Evolutionary conservation across 768 basidiomycete species (phyloP).

Genomic region (Tulasnella calospora): DNA sequence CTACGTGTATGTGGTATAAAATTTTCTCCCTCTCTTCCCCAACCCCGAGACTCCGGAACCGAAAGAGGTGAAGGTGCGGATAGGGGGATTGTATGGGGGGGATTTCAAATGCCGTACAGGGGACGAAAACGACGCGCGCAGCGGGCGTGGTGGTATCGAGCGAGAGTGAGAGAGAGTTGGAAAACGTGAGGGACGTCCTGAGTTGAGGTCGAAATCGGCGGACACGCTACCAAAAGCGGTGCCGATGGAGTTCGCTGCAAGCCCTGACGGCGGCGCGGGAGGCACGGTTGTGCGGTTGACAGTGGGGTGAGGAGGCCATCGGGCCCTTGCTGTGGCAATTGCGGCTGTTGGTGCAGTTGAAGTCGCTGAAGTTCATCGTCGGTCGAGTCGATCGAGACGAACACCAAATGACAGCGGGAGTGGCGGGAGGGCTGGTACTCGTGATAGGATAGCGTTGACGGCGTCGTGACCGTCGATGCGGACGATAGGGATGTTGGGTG

Average conservation of each 20-base stretch:
- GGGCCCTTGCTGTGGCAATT: neutral
- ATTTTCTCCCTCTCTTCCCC: neutral
- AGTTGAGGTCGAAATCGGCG: neutral
- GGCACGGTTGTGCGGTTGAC: neutral
- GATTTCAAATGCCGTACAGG: neutral
- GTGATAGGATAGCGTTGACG: neutral
- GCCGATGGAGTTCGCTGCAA: neutral
- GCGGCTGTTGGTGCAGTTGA: too few species aligned
- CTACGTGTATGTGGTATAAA: neutral
- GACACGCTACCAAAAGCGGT: neutral
- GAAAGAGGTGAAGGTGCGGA: neutral
- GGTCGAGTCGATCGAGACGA: neutral
- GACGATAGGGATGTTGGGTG: conserved; percentile 5
- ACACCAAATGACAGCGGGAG: neutral
- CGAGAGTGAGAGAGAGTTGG: neutral
- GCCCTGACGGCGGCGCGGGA: neutral
- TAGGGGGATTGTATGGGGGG: neutral
- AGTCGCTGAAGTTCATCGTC: neutral
- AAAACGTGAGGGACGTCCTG: neutral
- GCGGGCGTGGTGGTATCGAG: neutral
- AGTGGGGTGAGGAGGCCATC: neutral
- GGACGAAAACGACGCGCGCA: neutral
- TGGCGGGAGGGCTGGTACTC: neutral
- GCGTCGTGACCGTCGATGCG: neutral
- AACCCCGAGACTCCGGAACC: conserved; percentile 3